phyloP scores from a whole-genome alignment of 148 eudicot species.

The Camellia japonica region DNA sequence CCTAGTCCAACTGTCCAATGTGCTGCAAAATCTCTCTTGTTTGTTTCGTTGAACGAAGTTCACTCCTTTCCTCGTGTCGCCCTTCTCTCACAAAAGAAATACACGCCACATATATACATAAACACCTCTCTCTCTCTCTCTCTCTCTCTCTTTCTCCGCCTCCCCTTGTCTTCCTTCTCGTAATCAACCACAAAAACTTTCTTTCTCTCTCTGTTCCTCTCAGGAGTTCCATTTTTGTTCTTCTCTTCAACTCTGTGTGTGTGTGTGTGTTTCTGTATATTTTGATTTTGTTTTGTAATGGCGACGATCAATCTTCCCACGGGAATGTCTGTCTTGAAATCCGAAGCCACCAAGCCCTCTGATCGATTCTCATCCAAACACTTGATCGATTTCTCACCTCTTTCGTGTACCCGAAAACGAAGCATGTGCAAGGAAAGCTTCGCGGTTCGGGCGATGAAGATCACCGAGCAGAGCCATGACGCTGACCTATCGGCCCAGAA shows the following conservation, averaged over 20 bases:
- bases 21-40: no score
- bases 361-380: constrained; percentile 38
- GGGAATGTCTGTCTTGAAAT: constrained; percentile 29
- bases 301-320: constrained; percentile 41
- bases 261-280: background rate
- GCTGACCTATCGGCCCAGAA: constrained; percentile 30
- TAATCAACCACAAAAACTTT: background rate
- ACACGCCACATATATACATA: no score
- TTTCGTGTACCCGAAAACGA: constrained; percentile 12
- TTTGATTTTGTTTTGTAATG: constrained; percentile 20
- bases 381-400: constrained; percentile 23
- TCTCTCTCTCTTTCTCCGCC: background rate
- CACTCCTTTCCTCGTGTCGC: no score
- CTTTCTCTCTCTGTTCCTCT: constrained; percentile 10
- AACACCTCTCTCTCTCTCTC: constrained; percentile 1
- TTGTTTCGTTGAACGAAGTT: no score
- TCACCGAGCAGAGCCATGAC: constrained; percentile 25
- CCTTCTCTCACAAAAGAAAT: no score
- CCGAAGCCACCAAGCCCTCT: constrained; percentile 21
- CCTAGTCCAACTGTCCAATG: no score
- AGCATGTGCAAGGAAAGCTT: constrained; percentile 25
- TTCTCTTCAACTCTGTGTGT: background rate
- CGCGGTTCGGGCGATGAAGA: constrained; percentile 42
- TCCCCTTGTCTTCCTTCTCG: background rate
- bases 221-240: constrained; percentile 17